Percentiles rank a stretch among this genome's conserved stretches.
These are phyloP conservation scores for Neofusicoccum cordaticola DNA, from an alignment of 2,329 filamentous ascomycete species.

Conservation along the genomic window DNA sequence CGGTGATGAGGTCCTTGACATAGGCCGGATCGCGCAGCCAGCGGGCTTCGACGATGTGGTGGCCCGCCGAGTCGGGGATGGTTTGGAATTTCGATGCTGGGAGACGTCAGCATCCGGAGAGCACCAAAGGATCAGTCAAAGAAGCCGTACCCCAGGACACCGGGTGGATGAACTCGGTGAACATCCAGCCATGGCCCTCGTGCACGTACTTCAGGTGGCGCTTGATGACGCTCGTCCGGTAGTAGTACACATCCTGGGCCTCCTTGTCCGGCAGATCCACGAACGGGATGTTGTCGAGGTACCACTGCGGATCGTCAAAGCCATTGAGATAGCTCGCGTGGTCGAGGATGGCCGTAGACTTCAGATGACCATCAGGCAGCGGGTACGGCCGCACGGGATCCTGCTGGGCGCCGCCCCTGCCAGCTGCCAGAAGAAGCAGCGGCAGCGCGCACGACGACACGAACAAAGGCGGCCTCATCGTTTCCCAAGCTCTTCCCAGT, in stretches of 20 bases:
- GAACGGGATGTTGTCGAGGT: slow-evolving; percentile 42
- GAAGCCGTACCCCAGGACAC: slow-evolving; percentile 35
- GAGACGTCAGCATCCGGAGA: too few species aligned
- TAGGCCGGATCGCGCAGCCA: slow-evolving; percentile 43
- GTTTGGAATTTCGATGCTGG: slow-evolving; percentile 25
- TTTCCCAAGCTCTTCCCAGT: too few species aligned
- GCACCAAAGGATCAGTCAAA: slow-evolving; percentile 20
- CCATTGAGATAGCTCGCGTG: slow-evolving; percentile 21
- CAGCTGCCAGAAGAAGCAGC: too few species aligned
- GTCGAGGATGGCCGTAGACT: slow-evolving; percentile 21
- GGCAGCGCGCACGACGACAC: too few species aligned
- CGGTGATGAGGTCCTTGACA: slow-evolving; percentile 40
- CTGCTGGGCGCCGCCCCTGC: background rate
- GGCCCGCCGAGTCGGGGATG: slow-evolving; percentile 25
- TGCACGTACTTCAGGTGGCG: slow-evolving; percentile 42
- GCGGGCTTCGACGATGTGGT: slow-evolving; percentile 29
- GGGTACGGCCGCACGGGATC: background rate
- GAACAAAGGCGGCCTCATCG: too few species aligned
- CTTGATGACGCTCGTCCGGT: slow-evolving; percentile 43
- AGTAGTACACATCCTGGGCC: slow-evolving; percentile 48
- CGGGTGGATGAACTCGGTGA: slow-evolving; percentile 46
- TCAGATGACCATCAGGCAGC: background rate
- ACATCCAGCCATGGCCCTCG: slow-evolving; percentile 42
- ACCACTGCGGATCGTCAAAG: slow-evolving; percentile 27
- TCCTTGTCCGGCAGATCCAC: slow-evolving; percentile 43